Evolutionary conservation across 345 rosid species (phyloP).

Genomic region (Pseudoturritis turrita): DNA sequence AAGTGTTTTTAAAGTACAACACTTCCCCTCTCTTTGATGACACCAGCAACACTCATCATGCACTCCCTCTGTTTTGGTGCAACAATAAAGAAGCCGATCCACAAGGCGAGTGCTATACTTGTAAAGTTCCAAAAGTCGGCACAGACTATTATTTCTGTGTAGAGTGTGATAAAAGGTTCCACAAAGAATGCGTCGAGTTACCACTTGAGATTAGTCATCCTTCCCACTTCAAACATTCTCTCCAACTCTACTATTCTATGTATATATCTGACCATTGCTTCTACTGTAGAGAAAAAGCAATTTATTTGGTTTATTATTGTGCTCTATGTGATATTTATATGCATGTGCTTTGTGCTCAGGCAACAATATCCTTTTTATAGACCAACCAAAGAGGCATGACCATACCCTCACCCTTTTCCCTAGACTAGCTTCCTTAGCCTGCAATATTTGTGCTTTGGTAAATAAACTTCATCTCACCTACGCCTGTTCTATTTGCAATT

Average conservation of each 20-base stretch:
- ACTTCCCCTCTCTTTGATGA: not conserved
- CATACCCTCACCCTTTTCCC: conserved; percentile 2
- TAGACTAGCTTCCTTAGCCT: not conserved
- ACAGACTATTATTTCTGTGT: not conserved
- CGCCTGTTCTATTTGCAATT: not conserved
- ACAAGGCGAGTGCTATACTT: not conserved
- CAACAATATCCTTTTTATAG: not conserved
- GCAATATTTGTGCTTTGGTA: not conserved
- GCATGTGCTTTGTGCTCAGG: not conserved
- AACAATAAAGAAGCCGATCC: not conserved
- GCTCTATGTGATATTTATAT: not conserved
- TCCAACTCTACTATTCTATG: not conserved
- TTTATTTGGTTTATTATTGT: not conserved
- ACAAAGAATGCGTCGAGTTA: conserved; percentile 6
- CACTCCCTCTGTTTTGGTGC: not conserved
- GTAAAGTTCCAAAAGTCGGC: not conserved
- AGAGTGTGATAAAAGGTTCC: not conserved
- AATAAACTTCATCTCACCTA: not conserved
- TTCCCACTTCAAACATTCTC: not conserved
- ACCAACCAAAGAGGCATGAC: not conserved
- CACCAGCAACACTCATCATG: not conserved
- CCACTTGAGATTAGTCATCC: not conserved
- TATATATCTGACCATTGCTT: not conserved
- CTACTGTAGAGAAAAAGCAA: not conserved
- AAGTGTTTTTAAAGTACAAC: not conserved